Base-by-base conservation (phyloP, 805 yeast genomes). In the Candida ovalis region DNA sequence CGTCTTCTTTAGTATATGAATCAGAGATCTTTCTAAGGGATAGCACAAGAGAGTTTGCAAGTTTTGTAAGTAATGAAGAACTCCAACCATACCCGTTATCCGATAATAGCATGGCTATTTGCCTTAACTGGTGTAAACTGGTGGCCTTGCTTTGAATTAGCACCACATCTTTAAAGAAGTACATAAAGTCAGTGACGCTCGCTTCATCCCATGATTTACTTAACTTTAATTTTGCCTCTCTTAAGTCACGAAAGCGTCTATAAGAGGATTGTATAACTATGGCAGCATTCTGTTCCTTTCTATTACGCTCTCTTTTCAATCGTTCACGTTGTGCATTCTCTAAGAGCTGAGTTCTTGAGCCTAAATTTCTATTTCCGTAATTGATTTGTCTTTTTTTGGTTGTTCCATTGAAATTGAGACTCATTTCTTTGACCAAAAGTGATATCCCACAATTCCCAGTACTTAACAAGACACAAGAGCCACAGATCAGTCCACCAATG, bases 251-350 rank as follows among this genome's bases (percentile, higher is more conserved):
- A 46, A 68, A 68, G 18, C 73, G 61, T 22, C 82, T 66, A 9
- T 81, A 69, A 12, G 69, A 60, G 2, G 70, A 57, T 59, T 86
- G 92, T 33, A 91, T 62, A 6, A 63, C 45, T 1, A 55, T 47
- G 0, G 81, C 81, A 1, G 88, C 78, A 33, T 64, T 69, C 36
- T 74, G 77, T 43, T 73, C 76, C 13, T 62, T 58, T 21, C 87
- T 73, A 15, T 69, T 75, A 28, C 69, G 62, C 48, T 86, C 90
- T 48, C 97, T 75, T 50, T 75, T 76, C 49, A 73, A 75, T 36
- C 97, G 73, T 51, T 87, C 89, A 36, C 69, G 68, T 55, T 80
- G 79, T 3, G 96, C 82, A 53, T 78, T 81, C 49, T 77, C 78
- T n/a, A 92, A 66, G 44, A 76, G 71, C 38, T 55, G 75, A 63